Evolutionary conservation across 2,329 filamentous ascomycete genomes (phyloP).

Genomic region (Dactylellina cionopaga): DNA sequence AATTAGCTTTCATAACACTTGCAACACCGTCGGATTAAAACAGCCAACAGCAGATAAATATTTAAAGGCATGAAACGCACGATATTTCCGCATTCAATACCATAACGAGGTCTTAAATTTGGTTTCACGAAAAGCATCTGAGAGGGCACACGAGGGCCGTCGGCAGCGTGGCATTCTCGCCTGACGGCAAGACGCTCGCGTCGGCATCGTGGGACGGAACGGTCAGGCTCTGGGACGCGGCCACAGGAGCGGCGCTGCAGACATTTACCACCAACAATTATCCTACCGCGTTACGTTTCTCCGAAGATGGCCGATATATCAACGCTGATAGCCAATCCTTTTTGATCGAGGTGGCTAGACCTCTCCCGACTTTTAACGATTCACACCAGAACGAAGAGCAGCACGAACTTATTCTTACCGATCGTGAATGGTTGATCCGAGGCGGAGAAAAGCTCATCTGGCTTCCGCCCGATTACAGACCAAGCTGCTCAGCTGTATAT

Average conservation of each 20-base stretch:
- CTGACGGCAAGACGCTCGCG: no score
- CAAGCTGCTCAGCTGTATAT: neutral
- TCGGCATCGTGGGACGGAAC: no score
- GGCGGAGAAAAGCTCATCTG: neutral
- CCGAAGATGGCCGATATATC: neutral
- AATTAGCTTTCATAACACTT: no score
- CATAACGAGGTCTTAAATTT: no score
- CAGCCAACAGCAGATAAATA: no score
- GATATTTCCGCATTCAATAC: no score
- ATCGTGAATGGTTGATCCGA: neutral
- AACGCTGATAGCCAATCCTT: neutral
- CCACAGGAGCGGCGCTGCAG: constrained; percentile 33
- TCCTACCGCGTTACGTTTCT: neutral
- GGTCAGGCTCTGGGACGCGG: no score
- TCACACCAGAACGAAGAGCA: neutral
- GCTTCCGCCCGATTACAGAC: neutral
- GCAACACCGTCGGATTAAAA: no score
- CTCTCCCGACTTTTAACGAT: neutral
- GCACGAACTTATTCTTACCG: neutral
- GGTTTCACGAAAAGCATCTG: no score
- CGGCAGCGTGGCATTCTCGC: no score
- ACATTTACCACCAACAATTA: neutral
- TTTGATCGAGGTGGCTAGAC: neutral
- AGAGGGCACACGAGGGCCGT: no score
- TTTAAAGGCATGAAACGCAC: no score